These are phyloP conservation scores for Graphilbum fragrans DNA, from an alignment of 2,329 filamentous ascomycete species.

Conservation along the genomic window DNA sequence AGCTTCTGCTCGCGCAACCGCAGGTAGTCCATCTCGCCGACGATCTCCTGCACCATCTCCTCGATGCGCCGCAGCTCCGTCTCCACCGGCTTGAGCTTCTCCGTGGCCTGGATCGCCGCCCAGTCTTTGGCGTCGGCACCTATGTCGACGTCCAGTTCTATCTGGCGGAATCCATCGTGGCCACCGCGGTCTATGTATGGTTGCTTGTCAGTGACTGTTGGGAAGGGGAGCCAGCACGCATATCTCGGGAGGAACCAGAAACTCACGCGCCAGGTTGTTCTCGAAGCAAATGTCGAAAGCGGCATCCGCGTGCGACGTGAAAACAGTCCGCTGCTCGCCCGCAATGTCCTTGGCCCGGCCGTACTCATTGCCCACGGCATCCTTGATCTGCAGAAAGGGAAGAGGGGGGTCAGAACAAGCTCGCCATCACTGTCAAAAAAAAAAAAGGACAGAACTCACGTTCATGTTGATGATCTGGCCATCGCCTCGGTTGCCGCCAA, in stretches of 20 bases:
- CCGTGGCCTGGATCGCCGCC: conserved; percentile 87
- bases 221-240: neutral
- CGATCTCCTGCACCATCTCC: conserved; percentile 80
- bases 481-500: conserved; percentile 78
- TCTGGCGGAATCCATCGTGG: conserved; percentile 48
- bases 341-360: conserved; percentile 80
- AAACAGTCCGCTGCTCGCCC: conserved; percentile 85
- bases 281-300: conserved; percentile 96
- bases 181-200: conserved; percentile 15
- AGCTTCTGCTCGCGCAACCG: conserved; percentile 83
- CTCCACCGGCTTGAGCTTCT: conserved; percentile 97
- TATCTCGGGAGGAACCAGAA: neutral
- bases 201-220: neutral
- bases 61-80: conserved; percentile 87
- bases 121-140: conserved; percentile 97
- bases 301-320: conserved; percentile 83
- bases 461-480: conserved; percentile 91
- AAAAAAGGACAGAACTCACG: conserved; percentile 35
- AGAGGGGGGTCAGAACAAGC: neutral
- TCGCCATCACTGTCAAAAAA: neutral
- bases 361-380: conserved; percentile 93
- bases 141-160: conserved; percentile 93
- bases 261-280: conserved; percentile 50
- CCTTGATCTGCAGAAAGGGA: conserved; percentile 58
- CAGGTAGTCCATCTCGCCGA: conserved; percentile 93